Evolutionary conservation across 2,329 filamentous ascomycete genomes (phyloP).

Genomic region (Aspergillus proliferans): DNA sequence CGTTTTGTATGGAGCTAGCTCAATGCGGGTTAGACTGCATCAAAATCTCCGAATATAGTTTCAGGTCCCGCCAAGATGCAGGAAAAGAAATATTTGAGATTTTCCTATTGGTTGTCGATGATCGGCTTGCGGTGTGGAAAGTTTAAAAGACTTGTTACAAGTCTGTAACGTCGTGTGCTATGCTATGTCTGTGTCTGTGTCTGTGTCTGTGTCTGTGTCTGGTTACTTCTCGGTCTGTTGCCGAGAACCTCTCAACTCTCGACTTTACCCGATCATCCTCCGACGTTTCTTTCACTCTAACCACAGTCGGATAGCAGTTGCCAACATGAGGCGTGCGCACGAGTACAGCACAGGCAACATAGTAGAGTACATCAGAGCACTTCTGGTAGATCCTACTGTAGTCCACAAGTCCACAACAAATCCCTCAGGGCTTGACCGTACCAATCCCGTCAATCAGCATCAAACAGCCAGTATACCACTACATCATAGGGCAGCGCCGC

Average conservation of each 20-base stretch:
- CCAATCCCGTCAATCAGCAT: neutral
- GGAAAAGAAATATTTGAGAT: too few relatives aligned
- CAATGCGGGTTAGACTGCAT: neutral
- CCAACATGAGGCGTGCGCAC: neutral
- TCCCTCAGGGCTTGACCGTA: neutral
- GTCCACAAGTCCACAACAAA: neutral
- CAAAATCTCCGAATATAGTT: neutral
- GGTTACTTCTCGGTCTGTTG: neutral
- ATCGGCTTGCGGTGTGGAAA: too few relatives aligned
- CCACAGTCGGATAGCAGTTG: neutral
- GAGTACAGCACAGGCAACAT: too few relatives aligned
- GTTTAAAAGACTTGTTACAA: too few relatives aligned
- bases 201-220: too few relatives aligned
- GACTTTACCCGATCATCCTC: neutral
- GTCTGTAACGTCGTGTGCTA: neutral
- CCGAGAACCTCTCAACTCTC: neutral
- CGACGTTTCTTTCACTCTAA: neutral
- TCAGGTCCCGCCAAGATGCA: neutral
- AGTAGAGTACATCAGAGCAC: neutral
- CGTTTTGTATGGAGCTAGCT: neutral
- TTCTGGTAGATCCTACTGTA: neutral
- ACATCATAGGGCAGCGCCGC: neutral
- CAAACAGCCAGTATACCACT: neutral
- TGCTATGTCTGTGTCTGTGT: too few relatives aligned
- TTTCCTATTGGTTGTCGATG: too few relatives aligned